Evolutionary conservation across 805 yeast species (phyloP), one percentile per base, ranked within the genome.

Genomic region (Grigorovia yakushimaensis): DNA sequence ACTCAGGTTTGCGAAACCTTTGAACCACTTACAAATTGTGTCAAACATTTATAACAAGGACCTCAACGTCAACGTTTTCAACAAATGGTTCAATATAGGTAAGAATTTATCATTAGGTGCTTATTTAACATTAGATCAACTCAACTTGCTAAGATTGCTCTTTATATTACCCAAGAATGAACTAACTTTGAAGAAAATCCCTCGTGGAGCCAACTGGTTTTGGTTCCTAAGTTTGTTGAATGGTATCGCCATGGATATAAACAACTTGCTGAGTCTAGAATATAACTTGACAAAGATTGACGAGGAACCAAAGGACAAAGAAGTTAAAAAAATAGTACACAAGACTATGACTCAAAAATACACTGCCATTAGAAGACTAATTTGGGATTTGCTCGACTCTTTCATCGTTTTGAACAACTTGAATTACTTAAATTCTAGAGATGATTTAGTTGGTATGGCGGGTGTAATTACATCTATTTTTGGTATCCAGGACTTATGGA

Each of bases 391-490:
- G 10, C 73, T 84, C 51, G 97, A 89, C 67, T 61, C 77, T 52
- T 72, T 84, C 52, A 82, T 89, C 58, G 95, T 93, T 11, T 69
- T 82, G 60, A 80, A 84, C 65, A 77, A 80, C 46, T 74, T 85
- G 65, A 73, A 76, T 48, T 68, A 71, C 66, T 69, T 84, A 56
- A 72, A 72, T 55, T 70, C 79, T 57, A 78, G 80, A 61, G 96
- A 89, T 56, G 93, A 94, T 44, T 73, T 81, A 39, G 77, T 88
- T 44, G 96, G 95, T 36, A 68, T 81, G 49, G 88, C 93, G 37
- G 98, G 98, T 61, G 74, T 84, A 22, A 68, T 85, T 49, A 88
- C 97, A 30, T 83, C 95, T 38, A 50, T 80, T 43, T 71, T 88
- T 66, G 96, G 95, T 41, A 70, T 88, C 46, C 77, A 75, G 61